Evolutionary conservation across 2,329 filamentous ascomycete species (phyloP).

Genomic region (Incumbomyces delicatus): DNA sequence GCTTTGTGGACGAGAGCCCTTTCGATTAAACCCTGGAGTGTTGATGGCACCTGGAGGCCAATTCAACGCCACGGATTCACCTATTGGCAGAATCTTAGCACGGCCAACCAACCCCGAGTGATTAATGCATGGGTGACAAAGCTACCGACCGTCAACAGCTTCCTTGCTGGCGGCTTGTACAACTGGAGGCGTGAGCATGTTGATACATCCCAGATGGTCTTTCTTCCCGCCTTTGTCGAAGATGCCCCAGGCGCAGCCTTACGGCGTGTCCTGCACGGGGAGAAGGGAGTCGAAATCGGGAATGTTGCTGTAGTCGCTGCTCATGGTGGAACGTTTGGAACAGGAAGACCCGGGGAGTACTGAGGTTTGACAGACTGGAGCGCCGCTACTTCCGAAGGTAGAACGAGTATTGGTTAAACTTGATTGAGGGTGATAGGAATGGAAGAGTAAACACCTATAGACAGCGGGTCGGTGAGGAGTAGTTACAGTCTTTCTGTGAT

Average conservation of each 20-base stretch:
- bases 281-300: slow-evolving; percentile 39
- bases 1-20: slow-evolving; percentile 23
- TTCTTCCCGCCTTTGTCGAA: slow-evolving; percentile 42
- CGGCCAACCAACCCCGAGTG: no score
- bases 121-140: no score
- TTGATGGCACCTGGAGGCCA: slow-evolving; percentile 44
- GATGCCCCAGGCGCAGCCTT: slow-evolving; percentile 46
- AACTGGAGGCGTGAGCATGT: slow-evolving; percentile 47
- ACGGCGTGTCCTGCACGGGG: slow-evolving; percentile 35
- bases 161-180: slow-evolving; percentile 44
- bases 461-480: no score
- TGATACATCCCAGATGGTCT: slow-evolving; percentile 39
- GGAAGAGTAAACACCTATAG: no score
- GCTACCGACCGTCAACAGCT: slow-evolving; percentile 39
- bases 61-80: slow-evolving; percentile 46
- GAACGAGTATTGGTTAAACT: no score
- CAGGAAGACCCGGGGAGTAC: no score
- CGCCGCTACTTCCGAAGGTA: no score
- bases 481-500: no score
- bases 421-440: no score
- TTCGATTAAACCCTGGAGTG: slow-evolving; percentile 42
- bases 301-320: slow-evolving; percentile 22
- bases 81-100: neutral
- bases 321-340: neutral
- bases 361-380: no score